Evolutionary conservation across 2,329 filamentous ascomycete genomes (phyloP), one percentile per base, ranked within the genome.

Genomic region (Ceratocystis eucalypticola): DNA sequence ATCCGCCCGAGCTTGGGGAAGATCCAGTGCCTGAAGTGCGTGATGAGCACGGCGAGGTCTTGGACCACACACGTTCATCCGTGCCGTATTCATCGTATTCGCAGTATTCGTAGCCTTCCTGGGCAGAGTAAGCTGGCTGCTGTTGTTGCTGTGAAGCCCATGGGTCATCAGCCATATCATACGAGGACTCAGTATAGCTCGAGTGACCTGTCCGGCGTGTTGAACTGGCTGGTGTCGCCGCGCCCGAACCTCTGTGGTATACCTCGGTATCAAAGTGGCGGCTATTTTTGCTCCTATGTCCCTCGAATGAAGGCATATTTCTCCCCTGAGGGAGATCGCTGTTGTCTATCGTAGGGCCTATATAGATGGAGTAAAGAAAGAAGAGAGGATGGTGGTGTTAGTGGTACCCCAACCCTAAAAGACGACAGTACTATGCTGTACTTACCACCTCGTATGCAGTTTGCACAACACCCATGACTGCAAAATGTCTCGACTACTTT

Each of bases 401-500:
- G 53, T 57, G 15, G 12, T 17, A 30, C 28, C 53, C 53, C 7
- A 57, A 57, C 53, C 53, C 53, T 57, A 30, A 30, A 10, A 25
- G 22, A 30, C 22, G 30, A 28, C 28, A 30, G 10, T 17, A 17
- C 28, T 33, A 25, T 57, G 25, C 8, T 30, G 28, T 33, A 74
- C 79, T 72, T 70, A 80, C 79, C 71, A 53, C 77, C 76, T 61
- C 75, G 75, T 30, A 74, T 76, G 69, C 81, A 83, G 30, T 76
- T 75, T 65, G 74, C 75, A 70, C 81, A 84, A 70, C 80, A 83
- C 15, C 79, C 79, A 68, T 84, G 81, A 64, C 80, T 79, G 66
- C 81, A 84, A 1, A 76, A 74, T 30, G 73, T 73, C 65, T 78
- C 74, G 61, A 76, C 71, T 22, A 74, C 71, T 65, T 79, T 77